Evolutionary conservation across 345 rosid genomes (phyloP).

Genomic region (Kernera saxatilis): DNA sequence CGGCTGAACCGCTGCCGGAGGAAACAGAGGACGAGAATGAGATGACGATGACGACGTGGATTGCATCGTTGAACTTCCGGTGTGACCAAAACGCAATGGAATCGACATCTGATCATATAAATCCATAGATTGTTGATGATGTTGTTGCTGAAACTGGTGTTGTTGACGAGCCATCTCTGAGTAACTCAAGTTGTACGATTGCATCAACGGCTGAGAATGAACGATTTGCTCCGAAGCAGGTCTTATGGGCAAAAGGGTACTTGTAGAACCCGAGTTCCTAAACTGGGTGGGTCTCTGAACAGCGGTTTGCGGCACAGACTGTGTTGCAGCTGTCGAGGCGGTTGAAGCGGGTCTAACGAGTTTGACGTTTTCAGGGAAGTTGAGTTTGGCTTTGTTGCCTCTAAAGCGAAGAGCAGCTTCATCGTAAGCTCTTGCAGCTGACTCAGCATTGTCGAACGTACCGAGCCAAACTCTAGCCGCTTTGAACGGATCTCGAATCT

Average conservation of each 20-base stretch:
- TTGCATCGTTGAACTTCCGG: conserved; percentile 20
- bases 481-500: conserved; percentile 82
- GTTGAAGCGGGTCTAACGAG: conserved; percentile 35
- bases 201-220: conserved; percentile 26
- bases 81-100: conserved; percentile 31
- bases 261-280: conserved; percentile 33
- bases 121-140: conserved; percentile 26
- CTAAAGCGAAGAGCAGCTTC: conserved; percentile 78
- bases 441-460: conserved; percentile 82
- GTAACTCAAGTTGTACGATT: conserved; percentile 19
- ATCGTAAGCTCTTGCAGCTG: conserved; percentile 86
- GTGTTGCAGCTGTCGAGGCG: background rate
- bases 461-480: conserved; percentile 95
- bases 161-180: conserved; percentile 20
- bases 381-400: conserved; percentile 92
- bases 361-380: conserved; percentile 92
- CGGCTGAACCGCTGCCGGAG: conserved; percentile 8
- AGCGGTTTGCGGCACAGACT: conserved; percentile 3
- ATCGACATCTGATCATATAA: conserved; percentile 38
- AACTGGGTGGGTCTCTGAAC: conserved; percentile 24
- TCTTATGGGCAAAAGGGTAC: conserved; percentile 32
- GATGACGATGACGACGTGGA: conserved; percentile 23
- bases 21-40: conserved; percentile 20
- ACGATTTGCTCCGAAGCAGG: conserved; percentile 27
- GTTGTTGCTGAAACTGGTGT: conserved; percentile 22